These are phyloP conservation scores for Anthracocystis panici-leucophaei DNA, from an alignment of 1,284 basidiomycete genomes.

Conservation along the genomic window DNA sequence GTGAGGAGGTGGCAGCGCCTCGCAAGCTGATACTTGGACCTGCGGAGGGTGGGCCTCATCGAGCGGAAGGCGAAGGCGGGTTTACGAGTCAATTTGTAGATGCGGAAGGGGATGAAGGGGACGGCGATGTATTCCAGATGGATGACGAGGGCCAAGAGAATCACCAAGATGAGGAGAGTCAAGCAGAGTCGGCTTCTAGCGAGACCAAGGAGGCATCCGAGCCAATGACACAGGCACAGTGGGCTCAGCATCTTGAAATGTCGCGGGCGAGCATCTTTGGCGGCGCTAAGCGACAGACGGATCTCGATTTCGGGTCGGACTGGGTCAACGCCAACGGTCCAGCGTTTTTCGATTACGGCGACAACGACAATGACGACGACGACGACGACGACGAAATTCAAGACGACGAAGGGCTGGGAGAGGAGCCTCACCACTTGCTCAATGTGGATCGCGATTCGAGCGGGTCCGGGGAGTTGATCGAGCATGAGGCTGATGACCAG, in stretches of 20 bases:
- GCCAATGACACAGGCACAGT: slow-evolving; percentile 17
- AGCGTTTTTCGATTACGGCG: slow-evolving; percentile 49
- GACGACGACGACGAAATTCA: slow-evolving; percentile 20
- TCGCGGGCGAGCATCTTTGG: slow-evolving; percentile 38
- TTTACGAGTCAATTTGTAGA: slow-evolving; percentile 37
- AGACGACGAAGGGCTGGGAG: slow-evolving; percentile 32
- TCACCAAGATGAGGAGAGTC: slow-evolving; percentile 6
- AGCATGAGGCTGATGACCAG: slow-evolving; percentile 21
- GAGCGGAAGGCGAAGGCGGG: slow-evolving; percentile 36
- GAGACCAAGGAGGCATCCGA: slow-evolving; percentile 8
- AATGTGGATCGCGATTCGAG: slow-evolving; percentile 47
- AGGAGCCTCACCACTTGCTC: slow-evolving; percentile 54
- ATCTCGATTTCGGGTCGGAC: slow-evolving; percentile 31
- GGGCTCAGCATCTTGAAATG: slow-evolving; percentile 45
- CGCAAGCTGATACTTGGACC: slow-evolving; percentile 63
- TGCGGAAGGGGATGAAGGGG: slow-evolving; percentile 28
- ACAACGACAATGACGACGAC: slow-evolving; percentile 25
- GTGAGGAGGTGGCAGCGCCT: slow-evolving; percentile 7
- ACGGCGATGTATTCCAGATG: slow-evolving; percentile 43
- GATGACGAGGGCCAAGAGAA: slow-evolving; percentile 36
- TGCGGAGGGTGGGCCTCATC: slow-evolving; percentile 55
- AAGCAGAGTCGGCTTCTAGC: slow-evolving; percentile 5
- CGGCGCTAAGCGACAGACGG: slow-evolving; percentile 22
- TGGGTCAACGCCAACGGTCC: slow-evolving; percentile 41
- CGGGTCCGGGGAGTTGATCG: slow-evolving; percentile 46